Conservation (phyloP, 139 green algal genomes). For the Chlamydomonas urium region DNA sequence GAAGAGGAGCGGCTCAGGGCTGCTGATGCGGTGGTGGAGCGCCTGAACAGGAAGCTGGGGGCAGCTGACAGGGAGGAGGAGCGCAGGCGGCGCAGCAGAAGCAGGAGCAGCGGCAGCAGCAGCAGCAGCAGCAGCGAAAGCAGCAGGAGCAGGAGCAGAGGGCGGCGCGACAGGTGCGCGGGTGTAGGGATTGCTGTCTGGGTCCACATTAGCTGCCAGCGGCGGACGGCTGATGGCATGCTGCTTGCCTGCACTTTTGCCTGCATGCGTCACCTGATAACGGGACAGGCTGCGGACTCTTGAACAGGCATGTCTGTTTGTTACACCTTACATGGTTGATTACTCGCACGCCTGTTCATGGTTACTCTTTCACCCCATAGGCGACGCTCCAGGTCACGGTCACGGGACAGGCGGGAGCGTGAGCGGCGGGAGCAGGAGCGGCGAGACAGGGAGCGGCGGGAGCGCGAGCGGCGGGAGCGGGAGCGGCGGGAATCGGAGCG, state of each 20-base stretch:
- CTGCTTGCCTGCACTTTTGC: too few relatives aligned
- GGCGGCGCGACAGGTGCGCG: background rate
- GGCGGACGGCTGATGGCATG: too few relatives aligned
- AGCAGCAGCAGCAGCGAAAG: background rate
- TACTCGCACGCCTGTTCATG: too few relatives aligned
- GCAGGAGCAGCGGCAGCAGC: slow-evolving; percentile 9
- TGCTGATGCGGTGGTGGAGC: background rate
- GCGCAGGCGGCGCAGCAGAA: background rate
- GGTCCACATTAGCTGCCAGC: background rate
- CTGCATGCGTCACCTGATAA: too few relatives aligned
- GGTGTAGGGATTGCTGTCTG: background rate
- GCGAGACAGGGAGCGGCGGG: background rate
- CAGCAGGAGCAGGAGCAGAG: background rate
- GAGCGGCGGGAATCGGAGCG: background rate
- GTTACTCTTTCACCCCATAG: too few relatives aligned
- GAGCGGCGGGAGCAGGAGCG: slow-evolving; percentile 8
- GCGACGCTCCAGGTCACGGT: background rate
- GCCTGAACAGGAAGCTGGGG: slow-evolving; percentile 8
- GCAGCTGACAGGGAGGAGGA: background rate
- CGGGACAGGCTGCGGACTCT: too few relatives aligned
- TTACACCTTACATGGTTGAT: too few relatives aligned
- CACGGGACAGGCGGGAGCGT: background rate
- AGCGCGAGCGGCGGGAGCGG: slow-evolving; percentile 1
- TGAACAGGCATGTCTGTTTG: too few relatives aligned
- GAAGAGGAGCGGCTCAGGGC: background rate